Evolutionary conservation across 768 basidiomycete genomes (phyloP).

Genomic region (Leccinum pellstonianum): DNA sequence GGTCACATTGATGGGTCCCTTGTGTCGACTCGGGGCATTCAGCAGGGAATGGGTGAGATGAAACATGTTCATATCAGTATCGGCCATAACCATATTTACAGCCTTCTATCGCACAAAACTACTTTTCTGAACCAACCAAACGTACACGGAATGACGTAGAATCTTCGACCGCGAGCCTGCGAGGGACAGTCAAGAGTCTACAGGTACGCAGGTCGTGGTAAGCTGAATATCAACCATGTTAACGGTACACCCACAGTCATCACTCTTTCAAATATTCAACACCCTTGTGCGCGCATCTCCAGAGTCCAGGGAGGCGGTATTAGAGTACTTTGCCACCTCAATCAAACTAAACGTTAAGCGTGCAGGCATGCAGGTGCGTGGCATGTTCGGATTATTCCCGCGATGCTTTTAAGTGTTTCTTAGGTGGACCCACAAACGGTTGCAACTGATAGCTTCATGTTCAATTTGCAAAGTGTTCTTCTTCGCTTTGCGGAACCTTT

Average conservation of each 20-base stretch:
- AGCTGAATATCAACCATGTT: neutral
- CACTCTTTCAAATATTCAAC: slow-evolving; percentile 87
- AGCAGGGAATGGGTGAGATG: slow-evolving; percentile 79
- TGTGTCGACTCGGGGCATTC: slow-evolving; percentile 83
- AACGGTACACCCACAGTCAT: slow-evolving; percentile 35
- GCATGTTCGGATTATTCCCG: neutral
- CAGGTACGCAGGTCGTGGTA: slow-evolving; percentile 50
- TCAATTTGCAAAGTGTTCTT: slow-evolving; percentile 82
- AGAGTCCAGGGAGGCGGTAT: slow-evolving; percentile 73
- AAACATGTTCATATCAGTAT: neutral
- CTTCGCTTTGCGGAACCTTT: slow-evolving; percentile 90
- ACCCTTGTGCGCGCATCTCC: slow-evolving; percentile 81
- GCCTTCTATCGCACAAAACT: slow-evolving; percentile 74
- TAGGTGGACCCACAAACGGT: slow-evolving; percentile 86
- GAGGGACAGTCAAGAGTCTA: slow-evolving; percentile 81
- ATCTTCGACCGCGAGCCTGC: slow-evolving; percentile 78
- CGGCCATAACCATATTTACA: slow-evolving; percentile 30
- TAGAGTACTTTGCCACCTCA: slow-evolving; percentile 77
- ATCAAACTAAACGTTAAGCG: slow-evolving; percentile 78
- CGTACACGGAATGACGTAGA: slow-evolving; percentile 73
- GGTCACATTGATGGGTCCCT: slow-evolving; percentile 74
- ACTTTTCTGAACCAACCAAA: slow-evolving; percentile 85
- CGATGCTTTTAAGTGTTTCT: neutral
- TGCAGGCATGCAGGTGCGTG: slow-evolving; percentile 82
- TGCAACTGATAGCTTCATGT: slow-evolving; percentile 89